Percentiles rank a stretch among this genome's conserved stretches.
phyloP scores from a whole-genome alignment of 2,329 filamentous ascomycete genomes.

The Colletotrichum sp. region DNA sequence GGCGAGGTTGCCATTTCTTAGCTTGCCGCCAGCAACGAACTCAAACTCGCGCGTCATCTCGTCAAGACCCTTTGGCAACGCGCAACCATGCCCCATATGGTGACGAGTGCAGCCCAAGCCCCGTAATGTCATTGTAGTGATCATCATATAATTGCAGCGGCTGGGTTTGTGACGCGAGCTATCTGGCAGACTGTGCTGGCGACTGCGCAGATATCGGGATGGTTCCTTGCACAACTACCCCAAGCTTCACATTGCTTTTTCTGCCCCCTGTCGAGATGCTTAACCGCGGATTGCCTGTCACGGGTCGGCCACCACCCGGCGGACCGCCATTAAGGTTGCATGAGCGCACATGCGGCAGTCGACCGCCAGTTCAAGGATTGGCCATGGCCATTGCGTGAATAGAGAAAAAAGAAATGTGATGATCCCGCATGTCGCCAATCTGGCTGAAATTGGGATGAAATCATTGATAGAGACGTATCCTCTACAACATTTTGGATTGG shows the following conservation, averaged over 20 bases:
- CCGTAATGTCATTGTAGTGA: not conserved
- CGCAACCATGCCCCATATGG: not conserved
- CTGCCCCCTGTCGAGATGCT: not conserved
- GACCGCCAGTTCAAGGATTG: not conserved
- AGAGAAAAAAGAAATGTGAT: not conserved
- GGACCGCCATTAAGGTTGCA: constrained; percentile 14
- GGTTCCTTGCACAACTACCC: not conserved
- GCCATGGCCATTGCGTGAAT: not conserved
- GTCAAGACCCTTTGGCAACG: not conserved
- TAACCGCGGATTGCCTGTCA: not conserved
- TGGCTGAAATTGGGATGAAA: not conserved
- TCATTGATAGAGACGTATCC: not conserved
- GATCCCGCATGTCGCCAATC: not conserved
- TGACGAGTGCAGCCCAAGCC: not conserved
- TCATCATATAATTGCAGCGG: not conserved
- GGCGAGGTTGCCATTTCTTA: not conserved
- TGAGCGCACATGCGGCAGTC: not conserved
- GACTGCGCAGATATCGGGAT: not conserved
- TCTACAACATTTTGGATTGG: not conserved
- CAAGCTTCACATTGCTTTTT: constrained; percentile 9
- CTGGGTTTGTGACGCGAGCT: not conserved
- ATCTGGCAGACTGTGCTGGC: not conserved
- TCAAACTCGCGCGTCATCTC: not conserved
- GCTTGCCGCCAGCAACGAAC: not conserved
- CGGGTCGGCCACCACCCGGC: not conserved